Base-by-base conservation (phyloP, 2,329 filamentous ascomycete species). In the Didymellaceae sp. region DNA sequence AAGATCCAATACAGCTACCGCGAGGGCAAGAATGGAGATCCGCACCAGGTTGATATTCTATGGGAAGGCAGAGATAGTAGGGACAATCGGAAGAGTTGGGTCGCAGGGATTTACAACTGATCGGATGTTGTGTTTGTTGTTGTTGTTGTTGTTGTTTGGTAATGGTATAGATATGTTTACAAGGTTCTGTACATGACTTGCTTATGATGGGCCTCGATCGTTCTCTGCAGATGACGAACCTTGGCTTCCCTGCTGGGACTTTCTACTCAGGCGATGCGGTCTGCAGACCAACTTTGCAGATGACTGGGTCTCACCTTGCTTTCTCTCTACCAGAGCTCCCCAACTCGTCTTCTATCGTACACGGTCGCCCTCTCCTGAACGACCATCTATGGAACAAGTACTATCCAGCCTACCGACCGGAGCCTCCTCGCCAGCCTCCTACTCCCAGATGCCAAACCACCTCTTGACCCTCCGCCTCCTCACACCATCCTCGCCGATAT, bases 401-500 rank as follows among this genome's bases (percentile, higher is more conserved):
- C n/a, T n/a, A n/a, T n/a, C n/a, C n/a, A n/a, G n/a, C n/a, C n/a
- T n/a, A n/a, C n/a, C n/a, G n/a, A n/a, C 22, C 9, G 10, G 4
- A 2, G 14, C 34, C 6, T n/a, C 11, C 37, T 40, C 3, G 13
- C 9, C n/a, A 26, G 17, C 14, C 8, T 9, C 30, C 30, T 68
- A 72, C 64, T 74, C 68, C 81, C 91, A 95, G 66, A 96, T 87
- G 11, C 91, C 91, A 63, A 94, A 78, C 84, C 88, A 92, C 78
- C 90, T 92, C 83, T 91, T 92, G 48, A 85, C 77, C 49, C 80
- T 79, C 75, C 78, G 84, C 68, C 75, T 76, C 56, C 72, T 74
- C 13, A 73, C 71, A 16, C 77, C 76, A 57, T 72, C 66, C 56
- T 70, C 68, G 1, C 65, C 70, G 54, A 73, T 55, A 46, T 72